Evolutionary conservation across 148 eudicot species (phyloP).

Genomic region (Oxyria digyna): DNA sequence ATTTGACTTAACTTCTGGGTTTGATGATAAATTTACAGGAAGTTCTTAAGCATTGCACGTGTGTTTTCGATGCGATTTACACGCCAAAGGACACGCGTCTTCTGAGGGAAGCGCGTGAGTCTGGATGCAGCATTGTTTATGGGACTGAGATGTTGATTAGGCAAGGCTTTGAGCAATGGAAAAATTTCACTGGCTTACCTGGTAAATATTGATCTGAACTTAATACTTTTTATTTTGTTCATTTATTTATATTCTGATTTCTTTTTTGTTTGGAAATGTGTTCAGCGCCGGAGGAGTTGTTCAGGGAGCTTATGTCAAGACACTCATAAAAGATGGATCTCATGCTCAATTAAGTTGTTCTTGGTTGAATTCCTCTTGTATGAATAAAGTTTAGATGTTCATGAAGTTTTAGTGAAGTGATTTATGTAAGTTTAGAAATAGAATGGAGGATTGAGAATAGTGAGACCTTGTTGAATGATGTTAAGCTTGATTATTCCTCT

Average conservation of each 20-base stretch:
- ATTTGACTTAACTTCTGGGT: neutral
- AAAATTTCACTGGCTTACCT: slow-evolving; percentile 16
- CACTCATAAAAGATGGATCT: slow-evolving; percentile 8
- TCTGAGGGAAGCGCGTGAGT: slow-evolving; percentile 11
- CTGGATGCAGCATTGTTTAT: slow-evolving; percentile 13
- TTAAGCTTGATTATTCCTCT: neutral
- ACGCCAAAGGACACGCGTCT: slow-evolving; percentile 16
- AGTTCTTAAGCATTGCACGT: slow-evolving; percentile 11
- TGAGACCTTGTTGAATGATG: neutral
- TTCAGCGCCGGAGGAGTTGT: slow-evolving; percentile 57
- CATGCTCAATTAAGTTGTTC: neutral
- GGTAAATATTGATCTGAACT: neutral
- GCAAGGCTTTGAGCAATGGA: slow-evolving; percentile 18
- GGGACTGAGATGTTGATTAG: slow-evolving; percentile 18
- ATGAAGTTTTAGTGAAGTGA: neutral
- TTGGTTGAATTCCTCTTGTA: neutral
- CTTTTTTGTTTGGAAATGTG: neutral
- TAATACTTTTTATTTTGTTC: neutral
- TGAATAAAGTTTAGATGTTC: neutral
- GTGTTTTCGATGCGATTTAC: slow-evolving; percentile 17
- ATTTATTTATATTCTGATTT: neutral
- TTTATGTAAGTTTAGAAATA: neutral
- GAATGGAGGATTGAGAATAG: neutral
- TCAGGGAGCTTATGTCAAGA: slow-evolving; percentile 33
- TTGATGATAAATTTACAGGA: neutral